Evolutionary conservation across 1,139 yeast species (phyloP).

Genomic region (Nakaseomyces sp.): DNA sequence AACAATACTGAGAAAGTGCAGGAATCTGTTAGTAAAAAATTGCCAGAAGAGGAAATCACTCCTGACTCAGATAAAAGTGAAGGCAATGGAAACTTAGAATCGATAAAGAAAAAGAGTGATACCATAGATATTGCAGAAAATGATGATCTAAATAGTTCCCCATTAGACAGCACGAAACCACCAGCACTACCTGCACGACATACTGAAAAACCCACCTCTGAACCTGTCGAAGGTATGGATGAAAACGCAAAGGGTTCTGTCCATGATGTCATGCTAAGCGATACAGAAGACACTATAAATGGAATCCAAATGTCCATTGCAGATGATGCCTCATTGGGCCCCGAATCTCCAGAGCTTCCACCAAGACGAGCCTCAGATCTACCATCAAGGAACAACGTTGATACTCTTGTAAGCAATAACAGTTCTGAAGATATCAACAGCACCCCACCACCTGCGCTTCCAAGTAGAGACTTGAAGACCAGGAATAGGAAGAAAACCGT

Average conservation of each 20-base stretch:
- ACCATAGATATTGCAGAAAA: no score
- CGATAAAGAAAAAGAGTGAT: no score
- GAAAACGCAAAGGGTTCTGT: neutral
- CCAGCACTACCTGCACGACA: neutral
- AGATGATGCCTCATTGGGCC: neutral
- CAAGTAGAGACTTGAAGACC: neutral
- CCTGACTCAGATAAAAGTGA: no score
- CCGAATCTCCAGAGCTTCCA: constrained; percentile 15
- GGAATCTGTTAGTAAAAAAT: no score
- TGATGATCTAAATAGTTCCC: neutral
- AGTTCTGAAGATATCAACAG: neutral
- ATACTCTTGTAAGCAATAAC: neutral
- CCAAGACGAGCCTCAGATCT: constrained; percentile 8
- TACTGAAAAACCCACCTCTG: neutral
- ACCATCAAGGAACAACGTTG: neutral
- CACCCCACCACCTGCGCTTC: constrained; percentile 1
- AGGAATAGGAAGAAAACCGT: constrained; percentile 18
- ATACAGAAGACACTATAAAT: neutral
- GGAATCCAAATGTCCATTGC: neutral
- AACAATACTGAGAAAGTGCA: no score
- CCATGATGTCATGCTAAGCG: neutral
- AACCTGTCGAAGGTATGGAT: neutral
- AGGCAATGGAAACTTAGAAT: no score
- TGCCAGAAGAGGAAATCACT: no score
- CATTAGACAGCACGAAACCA: neutral